Conservation (phyloP, 2,329 filamentous ascomycete genomes). For the Aspergillus clavatus region DNA sequence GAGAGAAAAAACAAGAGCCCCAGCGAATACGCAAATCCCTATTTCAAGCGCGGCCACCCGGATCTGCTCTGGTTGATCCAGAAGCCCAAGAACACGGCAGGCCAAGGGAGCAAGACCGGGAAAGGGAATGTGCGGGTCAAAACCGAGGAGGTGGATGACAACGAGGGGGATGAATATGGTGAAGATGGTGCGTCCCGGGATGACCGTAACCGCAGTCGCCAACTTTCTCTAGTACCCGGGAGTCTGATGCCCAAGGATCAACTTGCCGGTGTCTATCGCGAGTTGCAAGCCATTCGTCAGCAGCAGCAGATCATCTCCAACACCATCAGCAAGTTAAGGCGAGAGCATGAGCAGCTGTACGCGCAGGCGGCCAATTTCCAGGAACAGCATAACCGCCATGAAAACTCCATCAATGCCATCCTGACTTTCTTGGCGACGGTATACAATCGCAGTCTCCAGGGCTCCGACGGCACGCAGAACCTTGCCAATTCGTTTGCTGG, state of each 20-base stretch:
- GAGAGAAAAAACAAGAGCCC: slow-evolving; percentile 97
- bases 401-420: slow-evolving; percentile 98
- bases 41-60: slow-evolving; percentile 87
- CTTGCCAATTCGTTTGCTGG: slow-evolving; percentile 79
- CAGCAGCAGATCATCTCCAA: slow-evolving; percentile 82
- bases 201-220: slow-evolving; percentile 33
- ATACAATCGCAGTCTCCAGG: slow-evolving; percentile 88
- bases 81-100: slow-evolving; percentile 74
- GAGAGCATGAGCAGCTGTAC: slow-evolving; percentile 83
- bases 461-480: slow-evolving; percentile 68
- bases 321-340: slow-evolving; percentile 72
- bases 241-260: slow-evolving; percentile 62
- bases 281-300: slow-evolving; percentile 74
- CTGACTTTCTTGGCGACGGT: slow-evolving; percentile 94
- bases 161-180: slow-evolving; percentile 56
- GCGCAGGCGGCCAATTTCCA: slow-evolving; percentile 86
- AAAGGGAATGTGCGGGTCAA: slow-evolving; percentile 38
- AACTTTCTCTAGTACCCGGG: slow-evolving; percentile 41
- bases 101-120: slow-evolving; percentile 50
- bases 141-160: slow-evolving; percentile 59
- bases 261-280: slow-evolving; percentile 68
- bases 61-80: slow-evolving; percentile 95
- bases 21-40: slow-evolving; percentile 96
- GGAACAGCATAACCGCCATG: slow-evolving; percentile 88
- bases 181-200: slow-evolving; percentile 38